These are phyloP conservation scores for Claviceps sp. DNA, from an alignment of 2,329 filamentous ascomycete genomes.

Conservation along the genomic window DNA sequence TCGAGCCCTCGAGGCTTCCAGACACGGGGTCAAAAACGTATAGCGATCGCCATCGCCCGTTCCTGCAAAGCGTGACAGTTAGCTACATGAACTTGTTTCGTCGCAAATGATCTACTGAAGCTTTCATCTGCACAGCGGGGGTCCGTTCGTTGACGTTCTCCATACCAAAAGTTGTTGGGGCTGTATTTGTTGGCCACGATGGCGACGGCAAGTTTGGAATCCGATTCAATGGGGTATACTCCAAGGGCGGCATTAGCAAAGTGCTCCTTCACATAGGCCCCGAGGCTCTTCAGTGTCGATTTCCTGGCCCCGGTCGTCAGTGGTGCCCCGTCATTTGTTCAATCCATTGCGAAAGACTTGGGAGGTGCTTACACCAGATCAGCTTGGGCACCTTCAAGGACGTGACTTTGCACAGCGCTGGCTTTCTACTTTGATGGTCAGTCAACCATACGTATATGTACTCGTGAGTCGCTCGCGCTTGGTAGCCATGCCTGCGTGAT, in stretches of 20 bases:
- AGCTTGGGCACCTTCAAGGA: slow-evolving; percentile 59
- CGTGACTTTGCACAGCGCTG: slow-evolving; percentile 66
- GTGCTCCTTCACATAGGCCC: slow-evolving; percentile 71
- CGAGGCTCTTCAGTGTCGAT: slow-evolving; percentile 67
- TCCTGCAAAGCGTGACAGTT: slow-evolving; percentile 39
- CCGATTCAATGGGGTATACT: slow-evolving; percentile 67
- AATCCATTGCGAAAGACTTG: not conserved
- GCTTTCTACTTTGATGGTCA: slow-evolving; percentile 47
- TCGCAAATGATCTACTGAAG: not conserved
- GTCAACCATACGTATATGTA: not conserved
- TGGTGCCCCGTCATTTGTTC: not conserved
- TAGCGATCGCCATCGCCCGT: slow-evolving; percentile 86
- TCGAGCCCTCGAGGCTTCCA: slow-evolving; percentile 56
- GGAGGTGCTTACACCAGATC: slow-evolving; percentile 62
- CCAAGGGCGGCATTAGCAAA: slow-evolving; percentile 72
- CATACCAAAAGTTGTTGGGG: slow-evolving; percentile 89
- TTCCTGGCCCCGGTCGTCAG: slow-evolving; percentile 39
- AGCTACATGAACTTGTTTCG: not conserved
- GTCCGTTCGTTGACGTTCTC: too few species aligned
- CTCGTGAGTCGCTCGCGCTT: not conserved
- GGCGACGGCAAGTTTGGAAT: slow-evolving; percentile 64
- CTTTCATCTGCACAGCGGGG: too few species aligned
- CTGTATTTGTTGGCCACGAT: slow-evolving; percentile 95
- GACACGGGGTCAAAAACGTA: slow-evolving; percentile 68
- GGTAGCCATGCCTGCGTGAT: slow-evolving; percentile 47